Percentiles rank a stretch among this genome's conserved stretches.
phyloP scores from a whole-genome alignment of 768 basidiomycete species.

The Boletus subcaerulescens region DNA sequence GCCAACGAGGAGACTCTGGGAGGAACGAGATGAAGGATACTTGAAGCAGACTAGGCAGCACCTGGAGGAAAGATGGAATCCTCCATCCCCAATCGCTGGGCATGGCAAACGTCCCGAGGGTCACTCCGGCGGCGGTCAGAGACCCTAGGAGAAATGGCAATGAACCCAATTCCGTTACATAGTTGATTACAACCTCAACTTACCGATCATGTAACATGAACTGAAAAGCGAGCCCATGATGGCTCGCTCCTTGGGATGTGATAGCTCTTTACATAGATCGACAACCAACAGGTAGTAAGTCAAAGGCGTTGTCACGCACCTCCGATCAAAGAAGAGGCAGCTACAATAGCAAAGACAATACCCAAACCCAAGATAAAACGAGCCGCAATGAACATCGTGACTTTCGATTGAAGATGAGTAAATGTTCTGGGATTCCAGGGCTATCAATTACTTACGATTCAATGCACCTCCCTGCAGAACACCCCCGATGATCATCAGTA shows the following conservation, averaged over 20 bases:
- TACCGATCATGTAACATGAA: conserved; percentile 3
- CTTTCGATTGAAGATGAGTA: neutral
- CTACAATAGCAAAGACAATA: conserved; percentile 10
- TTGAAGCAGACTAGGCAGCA: conserved; percentile 50
- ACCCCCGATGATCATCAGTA: conserved; percentile 8
- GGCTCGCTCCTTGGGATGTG: conserved; percentile 14
- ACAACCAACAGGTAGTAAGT: too few species aligned
- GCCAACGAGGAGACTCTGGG: conserved; percentile 65
- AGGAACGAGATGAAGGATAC: conserved; percentile 53
- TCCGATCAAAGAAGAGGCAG: conserved; percentile 18
- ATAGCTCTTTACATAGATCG: conserved; percentile 9
- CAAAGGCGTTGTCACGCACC: neutral
- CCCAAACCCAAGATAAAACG: conserved; percentile 17
- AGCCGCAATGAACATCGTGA: conserved; percentile 13
- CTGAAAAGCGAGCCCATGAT: neutral
- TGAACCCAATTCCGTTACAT: too few species aligned
- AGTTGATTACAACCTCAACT: neutral
- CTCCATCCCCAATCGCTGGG: conserved; percentile 60
- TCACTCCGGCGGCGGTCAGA: conserved; percentile 43
- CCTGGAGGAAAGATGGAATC: conserved; percentile 56
- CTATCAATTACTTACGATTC: conserved; percentile 2
- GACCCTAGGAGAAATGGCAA: conserved; percentile 1
- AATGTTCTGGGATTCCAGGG: neutral
- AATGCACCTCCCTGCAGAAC: conserved; percentile 16
- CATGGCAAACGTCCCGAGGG: conserved; percentile 64